Evolutionary conservation across 805 yeast species (phyloP).

Genomic region (Teunomyces stri): DNA sequence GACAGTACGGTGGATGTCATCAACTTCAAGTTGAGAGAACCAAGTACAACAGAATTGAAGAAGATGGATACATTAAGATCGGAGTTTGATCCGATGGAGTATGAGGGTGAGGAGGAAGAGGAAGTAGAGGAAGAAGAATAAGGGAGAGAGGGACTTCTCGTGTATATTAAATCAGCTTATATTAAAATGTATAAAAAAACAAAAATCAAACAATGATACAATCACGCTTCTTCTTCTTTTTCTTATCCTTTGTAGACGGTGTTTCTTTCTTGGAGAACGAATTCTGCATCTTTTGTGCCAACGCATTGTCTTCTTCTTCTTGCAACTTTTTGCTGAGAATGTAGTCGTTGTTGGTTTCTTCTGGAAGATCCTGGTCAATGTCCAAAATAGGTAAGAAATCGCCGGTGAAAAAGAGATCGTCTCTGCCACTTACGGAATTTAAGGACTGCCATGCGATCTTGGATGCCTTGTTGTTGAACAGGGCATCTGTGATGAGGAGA

Average conservation of each 20-base stretch:
- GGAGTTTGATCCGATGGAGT: conserved; percentile 75
- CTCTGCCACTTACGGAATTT: conserved; percentile 60
- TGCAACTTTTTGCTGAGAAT: conserved; percentile 48
- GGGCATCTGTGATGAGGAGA: conserved; percentile 70
- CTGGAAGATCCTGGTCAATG: conserved; percentile 12
- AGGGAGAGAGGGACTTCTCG: neutral
- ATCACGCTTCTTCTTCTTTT: conserved; percentile 15
- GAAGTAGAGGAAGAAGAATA: conserved; percentile 33
- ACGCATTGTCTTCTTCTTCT: conserved; percentile 54
- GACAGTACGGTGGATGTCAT: conserved; percentile 61
- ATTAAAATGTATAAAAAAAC: neutral
- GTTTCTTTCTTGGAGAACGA: conserved; percentile 18
- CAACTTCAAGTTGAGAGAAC: conserved; percentile 64
- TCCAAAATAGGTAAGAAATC: conserved; percentile 50
- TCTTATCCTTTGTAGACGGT: conserved; percentile 4
- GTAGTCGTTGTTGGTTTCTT: conserved; percentile 19
- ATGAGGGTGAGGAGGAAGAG: conserved; percentile 60
- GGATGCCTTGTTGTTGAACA: conserved; percentile 42
- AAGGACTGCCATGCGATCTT: conserved; percentile 82
- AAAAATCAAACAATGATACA: conserved; percentile 22
- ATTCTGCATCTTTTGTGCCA: conserved; percentile 46
- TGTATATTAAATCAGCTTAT: neutral
- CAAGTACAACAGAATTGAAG: conserved; percentile 66
- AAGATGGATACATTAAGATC: conserved; percentile 68
- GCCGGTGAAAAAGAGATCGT: conserved; percentile 71